A percentile compares a stretch with the other conserved stretches of the same genome.
These are phyloP conservation scores for Gamarada debralockiae DNA, from an alignment of 495 filamentous ascomycete genomes.

Conservation along the genomic window DNA sequence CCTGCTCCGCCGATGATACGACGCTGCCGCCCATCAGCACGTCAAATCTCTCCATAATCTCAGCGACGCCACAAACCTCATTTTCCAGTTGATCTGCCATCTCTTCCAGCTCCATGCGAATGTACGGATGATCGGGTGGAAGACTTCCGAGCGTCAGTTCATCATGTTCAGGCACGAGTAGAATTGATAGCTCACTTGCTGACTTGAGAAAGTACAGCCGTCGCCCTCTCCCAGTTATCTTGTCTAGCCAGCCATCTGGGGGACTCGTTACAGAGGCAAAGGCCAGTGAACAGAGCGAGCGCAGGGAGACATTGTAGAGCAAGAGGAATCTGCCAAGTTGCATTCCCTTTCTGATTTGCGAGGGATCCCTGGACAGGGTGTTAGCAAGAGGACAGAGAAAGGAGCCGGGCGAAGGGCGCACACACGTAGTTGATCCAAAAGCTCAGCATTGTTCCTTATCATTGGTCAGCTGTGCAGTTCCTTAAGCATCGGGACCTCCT, in stretches of 20 bases:
- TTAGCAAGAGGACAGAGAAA: background rate
- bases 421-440: conserved; percentile 38
- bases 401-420: background rate
- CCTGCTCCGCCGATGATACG: conserved; percentile 19
- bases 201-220: conserved; percentile 30
- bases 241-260: conserved; percentile 67
- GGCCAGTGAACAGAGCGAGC: conserved; percentile 18
- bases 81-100: conserved; percentile 67
- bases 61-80: conserved; percentile 44
- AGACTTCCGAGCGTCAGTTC: conserved; percentile 22
- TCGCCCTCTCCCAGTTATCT: conserved; percentile 67
- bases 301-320: conserved; percentile 64
- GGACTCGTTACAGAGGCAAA: conserved; percentile 56
- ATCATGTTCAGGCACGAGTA: background rate
- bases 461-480: too few species aligned
- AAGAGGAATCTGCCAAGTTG: conserved; percentile 65
- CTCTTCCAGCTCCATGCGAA: conserved; percentile 62
- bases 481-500: too few species aligned
- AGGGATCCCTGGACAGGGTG: conserved; percentile 53
- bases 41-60: conserved; percentile 42
- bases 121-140: conserved; percentile 55
- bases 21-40: background rate
- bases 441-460: conserved; percentile 60
- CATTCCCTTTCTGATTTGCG: conserved; percentile 42
- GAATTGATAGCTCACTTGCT: conserved; percentile 16